A percentile compares a stretch with the other conserved stretches of the same genome.
Conservation (phyloP, 306 rosid genomes). For the Benincasa hispida region DNA sequence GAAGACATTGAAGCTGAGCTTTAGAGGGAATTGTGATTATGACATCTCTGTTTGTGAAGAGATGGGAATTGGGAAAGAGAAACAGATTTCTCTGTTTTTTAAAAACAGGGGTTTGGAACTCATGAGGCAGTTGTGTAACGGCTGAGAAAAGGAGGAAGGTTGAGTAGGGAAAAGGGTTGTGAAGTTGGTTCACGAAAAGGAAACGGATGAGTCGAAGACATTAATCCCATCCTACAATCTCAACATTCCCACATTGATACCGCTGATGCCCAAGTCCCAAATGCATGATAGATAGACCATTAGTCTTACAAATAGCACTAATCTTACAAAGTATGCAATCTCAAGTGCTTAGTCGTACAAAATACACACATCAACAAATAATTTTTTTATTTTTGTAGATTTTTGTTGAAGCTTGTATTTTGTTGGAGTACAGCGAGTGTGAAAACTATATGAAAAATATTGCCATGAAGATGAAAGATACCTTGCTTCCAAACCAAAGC, state of each 20-base stretch:
- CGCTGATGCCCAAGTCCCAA: too few species aligned
- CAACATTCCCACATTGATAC: too few species aligned
- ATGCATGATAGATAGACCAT: too few species aligned
- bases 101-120: background rate
- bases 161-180: background rate
- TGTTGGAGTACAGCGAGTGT: background rate
- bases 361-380: too few species aligned
- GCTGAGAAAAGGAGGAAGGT: background rate
- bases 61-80: background rate
- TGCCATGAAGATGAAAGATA: constrained; percentile 22
- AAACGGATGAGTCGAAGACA: too few species aligned
- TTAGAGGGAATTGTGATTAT: background rate
- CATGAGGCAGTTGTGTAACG: background rate
- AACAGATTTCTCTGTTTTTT: background rate
- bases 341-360: too few species aligned
- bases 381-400: background rate
- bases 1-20: background rate
- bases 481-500: constrained; percentile 24
- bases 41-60: background rate
- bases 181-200: too few species aligned
- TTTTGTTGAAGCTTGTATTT: background rate
- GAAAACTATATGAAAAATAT: background rate
- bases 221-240: too few species aligned
- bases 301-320: too few species aligned
- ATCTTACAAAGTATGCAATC: too few species aligned